Percentiles rank a stretch among this genome's conserved stretches.
These are phyloP conservation scores for Knoxia roxburghii DNA, from an alignment of 257 asterid species.

Conservation along the genomic window DNA sequence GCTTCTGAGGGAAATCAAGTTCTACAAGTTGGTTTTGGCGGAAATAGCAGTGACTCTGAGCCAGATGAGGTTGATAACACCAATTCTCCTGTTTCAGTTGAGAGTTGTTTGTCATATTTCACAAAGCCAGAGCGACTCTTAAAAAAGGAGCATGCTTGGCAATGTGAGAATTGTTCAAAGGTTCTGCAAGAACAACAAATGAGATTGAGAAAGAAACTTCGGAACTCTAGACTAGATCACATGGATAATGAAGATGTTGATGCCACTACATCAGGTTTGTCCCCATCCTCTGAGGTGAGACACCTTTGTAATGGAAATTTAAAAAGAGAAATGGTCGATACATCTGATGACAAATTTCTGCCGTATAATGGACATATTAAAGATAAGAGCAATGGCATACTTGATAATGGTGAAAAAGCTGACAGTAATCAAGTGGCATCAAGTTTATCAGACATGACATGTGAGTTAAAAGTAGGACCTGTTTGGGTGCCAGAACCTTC, in stretches of 20 bases:
- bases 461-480: constrained; percentile 16
- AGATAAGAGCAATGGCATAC: constrained; percentile 22
- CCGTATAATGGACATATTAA: constrained; percentile 20
- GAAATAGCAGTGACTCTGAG: constrained; percentile 70
- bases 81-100: constrained; percentile 76
- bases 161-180: constrained; percentile 88
- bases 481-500: constrained; percentile 25
- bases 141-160: constrained; percentile 91
- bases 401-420: constrained; percentile 20
- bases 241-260: constrained; percentile 25
- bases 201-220: constrained; percentile 30
- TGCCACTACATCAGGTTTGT: constrained; percentile 20
- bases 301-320: constrained; percentile 22
- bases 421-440: constrained; percentile 25
- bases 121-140: constrained; percentile 70
- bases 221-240: constrained; percentile 19
- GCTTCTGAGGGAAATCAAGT: constrained; percentile 30
- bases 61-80: constrained; percentile 81
- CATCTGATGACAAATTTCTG: constrained; percentile 21
- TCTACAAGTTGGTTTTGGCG: constrained; percentile 34
- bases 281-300: constrained; percentile 6
- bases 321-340: constrained; percentile 24
- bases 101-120: constrained; percentile 75
- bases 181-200: constrained; percentile 39
- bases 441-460: constrained; percentile 21